These are phyloP conservation scores for Eragrostis tef DNA, from an alignment of 202 grass and related monocot species.

Conservation along the genomic window DNA sequence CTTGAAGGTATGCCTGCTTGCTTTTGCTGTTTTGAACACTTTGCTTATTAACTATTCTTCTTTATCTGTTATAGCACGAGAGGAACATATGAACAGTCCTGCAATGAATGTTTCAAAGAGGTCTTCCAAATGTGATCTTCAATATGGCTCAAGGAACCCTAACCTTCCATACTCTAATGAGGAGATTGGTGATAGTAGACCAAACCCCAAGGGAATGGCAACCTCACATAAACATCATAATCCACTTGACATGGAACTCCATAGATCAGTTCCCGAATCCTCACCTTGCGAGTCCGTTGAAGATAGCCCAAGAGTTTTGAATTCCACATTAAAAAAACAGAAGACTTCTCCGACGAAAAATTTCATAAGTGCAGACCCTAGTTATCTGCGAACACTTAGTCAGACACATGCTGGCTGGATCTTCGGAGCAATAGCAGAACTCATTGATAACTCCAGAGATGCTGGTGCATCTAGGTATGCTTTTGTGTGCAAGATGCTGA, in stretches of 20 bases:
- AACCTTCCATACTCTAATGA: conserved; percentile 39
- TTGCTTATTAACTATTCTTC: conserved; percentile 27
- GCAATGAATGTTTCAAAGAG: conserved; percentile 21
- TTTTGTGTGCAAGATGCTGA: conserved; percentile 20
- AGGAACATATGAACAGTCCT: conserved; percentile 26
- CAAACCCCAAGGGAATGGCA: conserved; percentile 28
- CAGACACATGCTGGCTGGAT: conserved; percentile 89
- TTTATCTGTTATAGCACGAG: conserved; percentile 27
- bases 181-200: conserved; percentile 56
- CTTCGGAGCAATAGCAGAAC: conserved; percentile 90
- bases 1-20: conserved; percentile 8
- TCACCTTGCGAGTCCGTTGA: conserved; percentile 56
- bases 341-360: conserved; percentile 50
- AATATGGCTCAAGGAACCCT: conserved; percentile 10
- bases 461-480: conserved; percentile 71
- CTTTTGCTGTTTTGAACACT: conserved; percentile 21
- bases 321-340: conserved; percentile 43
- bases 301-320: conserved; percentile 41
- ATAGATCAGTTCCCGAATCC: conserved; percentile 42
- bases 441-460: conserved; percentile 90
- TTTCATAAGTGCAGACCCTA: conserved; percentile 71
- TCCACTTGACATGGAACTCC: conserved; percentile 3
- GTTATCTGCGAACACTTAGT: conserved; percentile 79
- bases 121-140: conserved; percentile 11
- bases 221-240: conserved; percentile 40